Evolutionary conservation across 306 rosid species (phyloP), one percentile per base, ranked within the genome.

Genomic region (Castanea sativa): DNA sequence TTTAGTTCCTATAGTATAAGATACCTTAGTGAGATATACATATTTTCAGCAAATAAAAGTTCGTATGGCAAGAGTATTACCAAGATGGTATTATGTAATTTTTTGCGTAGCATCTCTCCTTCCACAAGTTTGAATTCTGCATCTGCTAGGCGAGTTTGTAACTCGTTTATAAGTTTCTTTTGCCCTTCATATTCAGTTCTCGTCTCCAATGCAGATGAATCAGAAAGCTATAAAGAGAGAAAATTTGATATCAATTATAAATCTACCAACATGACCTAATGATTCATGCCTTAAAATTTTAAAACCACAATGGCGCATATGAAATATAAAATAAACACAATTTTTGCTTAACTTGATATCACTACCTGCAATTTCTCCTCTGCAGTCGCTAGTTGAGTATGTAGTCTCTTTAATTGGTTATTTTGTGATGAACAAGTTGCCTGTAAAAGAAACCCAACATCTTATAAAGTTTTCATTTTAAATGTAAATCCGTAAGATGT

Each of bases 1-100:
- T 95, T 95, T 18, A 95, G 80, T 78, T 95, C 99, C 99, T 95
- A 85, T 43, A 52, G 74, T 69, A 82, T 69, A 69, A 78, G 60
- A 84, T 72, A 71, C 59, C 64, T 68, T 67, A 75, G 78, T 82
- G 58, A 45, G 71, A 43, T 68, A 57, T 27, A 49, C 16, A 64
- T 30, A 73, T 23, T 23, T 43, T 12, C 68, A n/a, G 41, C 78
- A 32, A 52, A 56, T 64, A 57, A 61, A 86, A 55, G 23, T 2
- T n/a, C 63, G 27, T 56, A 69, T 76, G 51, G 71, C 9, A 49
- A 72, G 70, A 43, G 73, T 61, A 64, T 85, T 93, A 95, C 99
- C 97, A 95, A 88, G 64, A 93, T 95, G 60, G 97, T 93, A 78
- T 95, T 95, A 76, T 95, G 99, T 71, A 95, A 86, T 80, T 88